Percentiles rank a stretch among this genome's conserved stretches.
phyloP scores from a whole-genome alignment of 345 rosid species.

The Gossypium stocksii region DNA sequence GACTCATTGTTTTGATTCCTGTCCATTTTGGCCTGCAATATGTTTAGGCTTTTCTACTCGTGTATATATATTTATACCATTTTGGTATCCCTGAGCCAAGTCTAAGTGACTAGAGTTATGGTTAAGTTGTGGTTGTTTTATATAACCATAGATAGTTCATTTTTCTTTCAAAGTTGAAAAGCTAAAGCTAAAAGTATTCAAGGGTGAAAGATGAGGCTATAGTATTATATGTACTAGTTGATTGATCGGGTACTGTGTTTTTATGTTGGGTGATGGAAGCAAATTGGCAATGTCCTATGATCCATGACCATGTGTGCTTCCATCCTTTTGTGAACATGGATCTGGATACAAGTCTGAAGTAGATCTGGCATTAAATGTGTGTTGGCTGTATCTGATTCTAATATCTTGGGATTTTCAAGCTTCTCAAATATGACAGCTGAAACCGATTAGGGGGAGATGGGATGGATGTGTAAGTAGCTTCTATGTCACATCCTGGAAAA shows the following conservation, averaged over 20 bases:
- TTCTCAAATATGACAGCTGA: not conserved
- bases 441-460: not conserved
- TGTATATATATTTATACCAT: not conserved
- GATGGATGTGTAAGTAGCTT: conserved; percentile 1
- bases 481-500: not conserved
- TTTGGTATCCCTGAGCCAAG: not conserved
- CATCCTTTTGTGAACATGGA: not conserved
- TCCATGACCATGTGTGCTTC: not conserved
- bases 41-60: not conserved
- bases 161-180: not conserved
- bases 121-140: not conserved
- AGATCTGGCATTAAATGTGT: not conserved
- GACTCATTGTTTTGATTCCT: not conserved
- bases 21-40: not conserved
- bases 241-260: not conserved
- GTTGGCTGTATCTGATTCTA: not conserved
- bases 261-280: not conserved
- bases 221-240: not conserved
- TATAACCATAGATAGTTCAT: not conserved
- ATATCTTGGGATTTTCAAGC: not conserved
- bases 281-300: not conserved
- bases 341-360: not conserved
- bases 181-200: not conserved
- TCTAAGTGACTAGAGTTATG: not conserved
- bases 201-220: not conserved